A percentile compares a stretch with the other conserved stretches of the same genome.
Conservation (phyloP, 495 filamentous ascomycete species). For the Bathelium albidoporum region DNA sequence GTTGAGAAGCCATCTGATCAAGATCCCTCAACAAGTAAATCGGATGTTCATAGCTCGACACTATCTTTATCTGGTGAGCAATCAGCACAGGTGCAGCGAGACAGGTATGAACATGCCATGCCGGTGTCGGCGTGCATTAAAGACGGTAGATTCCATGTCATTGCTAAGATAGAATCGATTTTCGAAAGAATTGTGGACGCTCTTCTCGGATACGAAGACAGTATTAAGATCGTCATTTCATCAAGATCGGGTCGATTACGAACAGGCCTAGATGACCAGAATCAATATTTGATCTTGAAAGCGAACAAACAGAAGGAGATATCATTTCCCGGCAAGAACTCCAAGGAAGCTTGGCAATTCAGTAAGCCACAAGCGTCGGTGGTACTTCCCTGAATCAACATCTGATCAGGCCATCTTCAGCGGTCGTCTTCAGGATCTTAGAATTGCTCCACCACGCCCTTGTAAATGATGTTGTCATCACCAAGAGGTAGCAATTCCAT, state of each 20-base stretch:
- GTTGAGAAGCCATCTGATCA: neutral
- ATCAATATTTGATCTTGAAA: neutral
- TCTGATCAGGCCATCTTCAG: constrained; percentile 25
- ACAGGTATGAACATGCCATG: neutral
- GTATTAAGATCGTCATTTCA: constrained; percentile 36
- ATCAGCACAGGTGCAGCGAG: neutral
- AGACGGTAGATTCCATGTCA: constrained; percentile 22
- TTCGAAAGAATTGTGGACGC: constrained; percentile 43
- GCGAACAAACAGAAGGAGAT: constrained; percentile 16
- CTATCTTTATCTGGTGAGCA: neutral
- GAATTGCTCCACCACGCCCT: constrained; percentile 62
- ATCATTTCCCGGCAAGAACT: constrained; percentile 49
- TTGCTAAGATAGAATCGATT: constrained; percentile 43
- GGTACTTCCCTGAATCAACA: neutral
- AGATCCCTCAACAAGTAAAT: neutral
- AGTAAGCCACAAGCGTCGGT: constrained; percentile 33
- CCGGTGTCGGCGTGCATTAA: no score
- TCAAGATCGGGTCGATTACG: constrained; percentile 24
- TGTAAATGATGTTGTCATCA: constrained; percentile 49
- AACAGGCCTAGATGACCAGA: constrained; percentile 1
- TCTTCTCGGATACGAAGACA: constrained; percentile 31
- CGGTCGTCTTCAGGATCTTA: constrained; percentile 55
- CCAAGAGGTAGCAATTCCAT: constrained; percentile 53
- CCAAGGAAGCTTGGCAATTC: constrained; percentile 56
- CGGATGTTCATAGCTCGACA: neutral